phyloP scores from a whole-genome alignment of 768 basidiomycete genomes.

The Lyophyllum semitale region DNA sequence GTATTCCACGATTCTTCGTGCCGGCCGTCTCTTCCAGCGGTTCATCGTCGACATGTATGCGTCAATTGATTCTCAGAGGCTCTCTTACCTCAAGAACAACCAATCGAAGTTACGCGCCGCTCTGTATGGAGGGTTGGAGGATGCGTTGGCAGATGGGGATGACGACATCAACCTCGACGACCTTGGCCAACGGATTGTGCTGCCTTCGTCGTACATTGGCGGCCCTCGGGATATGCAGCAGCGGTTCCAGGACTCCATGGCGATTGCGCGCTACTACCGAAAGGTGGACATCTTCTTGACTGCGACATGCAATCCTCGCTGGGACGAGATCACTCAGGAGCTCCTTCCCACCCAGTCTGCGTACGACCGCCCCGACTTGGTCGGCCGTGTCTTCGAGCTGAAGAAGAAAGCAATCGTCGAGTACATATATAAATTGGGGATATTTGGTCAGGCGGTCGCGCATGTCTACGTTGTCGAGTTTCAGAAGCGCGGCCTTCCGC shows the following conservation, averaged over 20 bases:
- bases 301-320: slow-evolving; percentile 45
- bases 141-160: slow-evolving; percentile 24
- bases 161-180: slow-evolving; percentile 20
- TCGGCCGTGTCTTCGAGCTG: slow-evolving; percentile 43
- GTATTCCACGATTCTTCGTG: slow-evolving; percentile 26
- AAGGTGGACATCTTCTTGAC: slow-evolving; percentile 46
- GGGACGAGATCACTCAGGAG: slow-evolving; percentile 38
- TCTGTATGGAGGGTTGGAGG: slow-evolving; percentile 33
- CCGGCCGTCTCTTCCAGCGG: slow-evolving; percentile 40
- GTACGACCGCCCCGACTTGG: slow-evolving; percentile 22
- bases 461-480: slow-evolving; percentile 57
- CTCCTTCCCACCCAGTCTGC: slow-evolving; percentile 40
- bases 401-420: too few relatives aligned
- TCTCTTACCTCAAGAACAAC: slow-evolving; percentile 30
- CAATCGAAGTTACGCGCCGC: slow-evolving; percentile 31
- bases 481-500: slow-evolving; percentile 58
- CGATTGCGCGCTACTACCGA: slow-evolving; percentile 32
- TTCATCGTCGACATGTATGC: slow-evolving; percentile 41
- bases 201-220: slow-evolving; percentile 39
- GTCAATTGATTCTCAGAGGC: slow-evolving; percentile 31
- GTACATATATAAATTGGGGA: slow-evolving; percentile 28
- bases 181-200: slow-evolving; percentile 28
- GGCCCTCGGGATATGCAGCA: slow-evolving; percentile 39
- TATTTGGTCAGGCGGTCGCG: slow-evolving; percentile 44
- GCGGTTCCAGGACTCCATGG: slow-evolving; percentile 41